phyloP scores from a whole-genome alignment of 805 yeast species.

The Yarrowia keelungensis region DNA sequence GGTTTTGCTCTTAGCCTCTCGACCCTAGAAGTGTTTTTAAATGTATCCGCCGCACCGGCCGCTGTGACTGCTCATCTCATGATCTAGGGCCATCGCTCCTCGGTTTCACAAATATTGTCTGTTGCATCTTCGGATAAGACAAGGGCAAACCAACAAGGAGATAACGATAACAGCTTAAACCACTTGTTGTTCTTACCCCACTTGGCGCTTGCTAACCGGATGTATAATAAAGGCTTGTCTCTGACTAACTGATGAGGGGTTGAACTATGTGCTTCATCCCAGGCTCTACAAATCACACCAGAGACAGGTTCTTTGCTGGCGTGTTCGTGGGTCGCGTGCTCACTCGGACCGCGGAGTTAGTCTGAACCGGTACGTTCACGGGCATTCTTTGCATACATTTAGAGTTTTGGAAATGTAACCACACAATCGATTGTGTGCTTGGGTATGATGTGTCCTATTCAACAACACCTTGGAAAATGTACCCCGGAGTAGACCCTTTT shows the following conservation, averaged over 20 bases:
- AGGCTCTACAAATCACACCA: not conserved
- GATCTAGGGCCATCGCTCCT: not conserved
- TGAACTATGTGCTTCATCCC: not conserved
- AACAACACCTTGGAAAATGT: not conserved
- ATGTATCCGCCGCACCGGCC: conserved; percentile 9
- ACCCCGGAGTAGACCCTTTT: not conserved
- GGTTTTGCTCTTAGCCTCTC: conserved; percentile 11
- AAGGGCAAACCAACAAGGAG: conserved; percentile 21
- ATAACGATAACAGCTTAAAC: conserved; percentile 24
- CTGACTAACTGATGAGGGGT: not conserved
- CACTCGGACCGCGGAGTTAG: conserved; percentile 3
- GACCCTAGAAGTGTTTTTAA: not conserved
- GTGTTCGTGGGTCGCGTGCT: conserved; percentile 3
- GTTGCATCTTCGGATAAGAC: conserved; percentile 6
- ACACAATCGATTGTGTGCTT: conserved; percentile 9
- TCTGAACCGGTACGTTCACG: not conserved
- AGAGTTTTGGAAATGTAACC: not conserved
- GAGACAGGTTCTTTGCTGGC: too few species aligned
- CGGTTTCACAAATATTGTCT: not conserved
- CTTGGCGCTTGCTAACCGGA: conserved; percentile 19
- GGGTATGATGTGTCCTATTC: not conserved
- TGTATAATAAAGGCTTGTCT: not conserved
- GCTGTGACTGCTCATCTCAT: too few species aligned
- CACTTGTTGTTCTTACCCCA: conserved; percentile 6
- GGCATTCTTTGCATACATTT: not conserved